These are phyloP conservation scores for Boletus eberwhitei DNA, from an alignment of 768 basidiomycete genomes.

Conservation along the genomic window DNA sequence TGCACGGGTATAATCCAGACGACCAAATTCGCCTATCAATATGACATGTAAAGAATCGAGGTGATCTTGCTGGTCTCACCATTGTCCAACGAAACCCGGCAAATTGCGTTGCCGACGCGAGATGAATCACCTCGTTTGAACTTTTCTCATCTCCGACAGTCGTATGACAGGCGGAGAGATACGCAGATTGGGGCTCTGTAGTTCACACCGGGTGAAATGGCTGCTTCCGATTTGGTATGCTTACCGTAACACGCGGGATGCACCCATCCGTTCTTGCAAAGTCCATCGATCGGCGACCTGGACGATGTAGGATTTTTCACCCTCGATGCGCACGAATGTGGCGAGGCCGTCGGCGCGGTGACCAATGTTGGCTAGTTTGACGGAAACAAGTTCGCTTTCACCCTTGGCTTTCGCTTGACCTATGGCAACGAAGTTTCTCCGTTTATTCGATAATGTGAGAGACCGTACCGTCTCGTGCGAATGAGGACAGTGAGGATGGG, in stretches of 20 bases:
- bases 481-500: not conserved
- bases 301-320: not conserved
- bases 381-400: not conserved
- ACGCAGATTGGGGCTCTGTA: conserved; percentile 7
- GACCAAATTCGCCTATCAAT: not conserved
- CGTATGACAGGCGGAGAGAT: conserved; percentile 21
- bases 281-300: not conserved
- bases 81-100: conserved; percentile 2
- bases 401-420: not conserved
- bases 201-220: conserved; percentile 12
- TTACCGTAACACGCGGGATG: conserved; percentile 15
- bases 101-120: not conserved
- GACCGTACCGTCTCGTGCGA: not conserved
- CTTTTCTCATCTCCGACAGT: conserved; percentile 9
- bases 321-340: not conserved
- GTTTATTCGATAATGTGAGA: not conserved
- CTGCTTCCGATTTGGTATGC: not conserved
- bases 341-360: not conserved
- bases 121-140: not conserved
- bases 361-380: not conserved
- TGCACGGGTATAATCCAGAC: not conserved
- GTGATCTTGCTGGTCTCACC: too few species aligned
- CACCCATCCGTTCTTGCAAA: not conserved
- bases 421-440: not conserved
- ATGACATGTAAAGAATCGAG: too few species aligned